phyloP scores from a whole-genome alignment of 2,329 filamentous ascomycete species.

The Ophiostoma perfectum region DNA sequence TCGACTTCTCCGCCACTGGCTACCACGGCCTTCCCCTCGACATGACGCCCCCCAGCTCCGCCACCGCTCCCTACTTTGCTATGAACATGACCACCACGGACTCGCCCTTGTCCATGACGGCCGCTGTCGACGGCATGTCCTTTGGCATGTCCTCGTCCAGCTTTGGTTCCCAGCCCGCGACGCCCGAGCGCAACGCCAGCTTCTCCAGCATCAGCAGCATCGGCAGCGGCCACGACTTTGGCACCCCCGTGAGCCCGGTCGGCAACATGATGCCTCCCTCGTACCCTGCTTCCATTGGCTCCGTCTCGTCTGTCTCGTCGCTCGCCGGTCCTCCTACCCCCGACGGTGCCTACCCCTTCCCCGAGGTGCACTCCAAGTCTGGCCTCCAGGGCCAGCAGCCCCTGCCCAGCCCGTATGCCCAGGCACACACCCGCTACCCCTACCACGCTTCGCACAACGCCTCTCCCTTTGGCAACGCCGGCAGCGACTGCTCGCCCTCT shows the following conservation, averaged over 20 bases:
- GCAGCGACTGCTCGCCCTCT: conserved; percentile 24
- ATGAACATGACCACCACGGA: conserved; percentile 17
- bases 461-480: conserved; percentile 19
- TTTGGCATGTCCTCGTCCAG: conserved; percentile 17
- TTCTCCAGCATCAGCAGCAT: conserved; percentile 22
- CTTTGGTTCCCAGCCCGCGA: conserved; percentile 20
- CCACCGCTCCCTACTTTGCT: conserved; percentile 25
- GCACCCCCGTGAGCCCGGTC: conserved; percentile 54
- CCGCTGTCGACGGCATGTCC: conserved; percentile 12
- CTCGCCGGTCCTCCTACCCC: conserved; percentile 23
- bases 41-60: conserved; percentile 35
- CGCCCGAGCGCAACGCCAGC: conserved; percentile 25
- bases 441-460: conserved; percentile 7
- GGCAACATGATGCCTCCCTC: conserved; percentile 78
- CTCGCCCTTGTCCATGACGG: conserved; percentile 12
- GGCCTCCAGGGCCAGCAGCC: conserved; percentile 16
- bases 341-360: conserved; percentile 21
- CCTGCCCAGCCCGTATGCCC: conserved; percentile 16
- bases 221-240: conserved; percentile 4
- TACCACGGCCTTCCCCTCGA: conserved; percentile 33
- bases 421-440: conserved; percentile 7
- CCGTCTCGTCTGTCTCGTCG: conserved; percentile 39
- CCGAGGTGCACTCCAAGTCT: conserved; percentile 17
- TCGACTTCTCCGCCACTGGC: conserved; percentile 33
- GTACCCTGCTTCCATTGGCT: conserved; percentile 70